Percentiles rank a stretch among this genome's conserved stretches.
Conservation (phyloP, 2,329 filamentous ascomycete genomes). For the Hypoxylon sp. region DNA sequence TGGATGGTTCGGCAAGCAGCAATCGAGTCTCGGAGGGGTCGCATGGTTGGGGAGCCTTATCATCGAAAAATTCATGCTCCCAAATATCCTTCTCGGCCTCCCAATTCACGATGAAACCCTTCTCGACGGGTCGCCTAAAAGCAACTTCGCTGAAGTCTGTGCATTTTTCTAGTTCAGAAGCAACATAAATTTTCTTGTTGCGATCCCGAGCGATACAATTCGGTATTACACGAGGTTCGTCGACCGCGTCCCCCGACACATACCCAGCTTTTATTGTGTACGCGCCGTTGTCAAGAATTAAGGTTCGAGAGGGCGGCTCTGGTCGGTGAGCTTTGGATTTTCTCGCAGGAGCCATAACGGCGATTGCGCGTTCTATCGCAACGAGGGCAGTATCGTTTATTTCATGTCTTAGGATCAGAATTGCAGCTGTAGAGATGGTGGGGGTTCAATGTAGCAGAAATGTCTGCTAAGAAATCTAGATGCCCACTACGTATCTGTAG, state of each 20-base stretch:
- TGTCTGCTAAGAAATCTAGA: neutral
- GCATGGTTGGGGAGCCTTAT: constrained; percentile 75
- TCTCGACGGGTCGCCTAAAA: constrained; percentile 92
- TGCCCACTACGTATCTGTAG: no score
- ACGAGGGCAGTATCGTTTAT: neutral
- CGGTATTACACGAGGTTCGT: constrained; percentile 79
- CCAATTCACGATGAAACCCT: constrained; percentile 96
- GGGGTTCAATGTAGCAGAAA: neutral
- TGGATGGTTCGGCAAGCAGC: constrained; percentile 87
- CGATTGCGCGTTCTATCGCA: neutral
- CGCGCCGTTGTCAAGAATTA: constrained; percentile 94
- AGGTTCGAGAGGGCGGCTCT: constrained; percentile 74
- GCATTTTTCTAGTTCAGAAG: constrained; percentile 82
- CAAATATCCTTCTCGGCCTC: constrained; percentile 96
- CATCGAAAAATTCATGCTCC: constrained; percentile 88
- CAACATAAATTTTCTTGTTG: constrained; percentile 83
- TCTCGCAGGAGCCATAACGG: constrained; percentile 52
- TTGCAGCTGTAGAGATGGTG: neutral
- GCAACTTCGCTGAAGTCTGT: constrained; percentile 90
- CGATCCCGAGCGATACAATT: constrained; percentile 92
- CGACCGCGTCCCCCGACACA: constrained; percentile 62
- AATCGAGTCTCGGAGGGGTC: constrained; percentile 87
- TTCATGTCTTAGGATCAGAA: neutral
- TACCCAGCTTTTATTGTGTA: constrained; percentile 93
- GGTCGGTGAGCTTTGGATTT: constrained; percentile 69